Evolutionary conservation across 23 red algal genomes (phyloP), one percentile per base, ranked within the genome.

Genomic region (Chondrus crispus): DNA sequence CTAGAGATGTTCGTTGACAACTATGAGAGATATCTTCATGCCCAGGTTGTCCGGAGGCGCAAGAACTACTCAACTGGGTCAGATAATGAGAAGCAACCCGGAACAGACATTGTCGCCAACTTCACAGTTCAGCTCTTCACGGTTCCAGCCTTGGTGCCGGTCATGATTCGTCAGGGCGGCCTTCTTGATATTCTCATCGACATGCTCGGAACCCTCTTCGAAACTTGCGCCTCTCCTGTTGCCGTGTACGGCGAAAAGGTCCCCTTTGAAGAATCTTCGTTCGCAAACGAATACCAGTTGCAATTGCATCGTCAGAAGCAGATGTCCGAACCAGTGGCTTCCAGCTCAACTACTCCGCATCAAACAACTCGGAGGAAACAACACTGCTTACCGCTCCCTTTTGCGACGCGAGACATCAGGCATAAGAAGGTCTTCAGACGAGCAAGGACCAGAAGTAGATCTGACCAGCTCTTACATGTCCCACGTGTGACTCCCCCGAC

Each of bases 41-140:
- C 91, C 14, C 44, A 84, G 16, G 12, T 93, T 22, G 51, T 62
- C 39, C 44, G 33, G 1, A 55, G 52, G 24, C 63, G 32, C 1
- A 70, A 16, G 13, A 18, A 7, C 10, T 26, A 22, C 0, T 18
- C 3, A 38, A 50, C 60, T 63, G n/a, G 46, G 30, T 52, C 51
- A 8, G 86, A 57, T 12, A 26, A 18, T 29, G 86, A 36, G 69
- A 28, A 60, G 13, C 12, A 7, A 24, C 22, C 13, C 1, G 46
- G 37, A 11, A 20, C 82, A 9, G 93, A 90, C 30, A 70, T 95
- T n/a, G 64, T 90, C 8, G 73, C 82, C 19, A 87, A 22, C 45
- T 97, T 97, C 47, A 77, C 95, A 2, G 95, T 97, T 42, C 96
- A 98, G 38, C 72, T 98, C 11, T 93, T 98, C 72, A 98, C 96